These are phyloP conservation scores for Astrephomene gubernaculifera DNA, from an alignment of 139 green algal genomes.

Conservation along the genomic window DNA sequence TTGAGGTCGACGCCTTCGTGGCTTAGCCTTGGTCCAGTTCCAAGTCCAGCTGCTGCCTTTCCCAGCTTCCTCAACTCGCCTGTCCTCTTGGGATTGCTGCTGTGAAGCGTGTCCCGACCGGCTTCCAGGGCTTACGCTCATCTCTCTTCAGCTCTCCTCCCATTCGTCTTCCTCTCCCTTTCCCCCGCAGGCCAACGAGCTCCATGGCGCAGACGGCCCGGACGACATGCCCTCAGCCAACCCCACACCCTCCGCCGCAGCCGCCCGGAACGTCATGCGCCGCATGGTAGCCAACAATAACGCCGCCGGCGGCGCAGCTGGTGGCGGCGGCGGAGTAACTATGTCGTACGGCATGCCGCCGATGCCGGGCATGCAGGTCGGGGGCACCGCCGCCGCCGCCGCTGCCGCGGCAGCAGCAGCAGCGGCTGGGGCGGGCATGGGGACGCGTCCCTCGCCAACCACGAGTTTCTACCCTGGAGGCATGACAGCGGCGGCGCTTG, in stretches of 20 bases:
- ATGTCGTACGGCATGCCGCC: constrained; percentile 33
- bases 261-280: constrained; percentile 5
- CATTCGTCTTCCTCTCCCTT: neutral
- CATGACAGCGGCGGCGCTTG: neutral
- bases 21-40: too few relatives aligned
- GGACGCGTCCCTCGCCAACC: neutral
- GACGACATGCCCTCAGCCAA: neutral
- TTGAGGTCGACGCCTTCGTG: too few relatives aligned
- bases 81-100: too few relatives aligned
- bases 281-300: too few relatives aligned
- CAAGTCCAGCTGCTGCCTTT: too few relatives aligned
- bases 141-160: too few relatives aligned
- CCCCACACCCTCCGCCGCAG: neutral
- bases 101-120: too few relatives aligned
- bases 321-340: constrained; percentile 2
- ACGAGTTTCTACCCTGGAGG: neutral
- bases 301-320: neutral
- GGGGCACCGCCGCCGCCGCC: neutral
- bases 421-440: too few relatives aligned
- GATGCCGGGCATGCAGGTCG: neutral
- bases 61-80: too few relatives aligned
- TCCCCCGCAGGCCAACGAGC: neutral
- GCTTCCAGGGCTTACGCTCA: too few relatives aligned
- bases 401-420: too few relatives aligned
- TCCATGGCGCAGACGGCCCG: neutral